These are phyloP conservation scores for Pugionium cornutum DNA, from an alignment of 345 rosid genomes.

Conservation along the genomic window DNA sequence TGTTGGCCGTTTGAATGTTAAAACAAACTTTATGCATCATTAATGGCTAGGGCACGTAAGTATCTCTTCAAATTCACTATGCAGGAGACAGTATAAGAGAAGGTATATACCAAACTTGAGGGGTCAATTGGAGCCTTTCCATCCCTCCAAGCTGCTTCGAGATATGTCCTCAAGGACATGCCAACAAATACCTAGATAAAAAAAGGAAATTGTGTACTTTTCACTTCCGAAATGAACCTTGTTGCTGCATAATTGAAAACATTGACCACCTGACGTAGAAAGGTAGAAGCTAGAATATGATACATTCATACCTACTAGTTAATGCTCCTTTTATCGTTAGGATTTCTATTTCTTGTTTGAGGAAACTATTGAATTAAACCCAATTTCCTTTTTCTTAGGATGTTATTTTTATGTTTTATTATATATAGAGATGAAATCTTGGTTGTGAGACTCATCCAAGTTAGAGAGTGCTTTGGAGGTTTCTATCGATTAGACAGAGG, in stretches of 20 bases:
- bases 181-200: conserved; percentile 81
- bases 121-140: conserved; percentile 98
- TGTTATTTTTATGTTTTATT: no score
- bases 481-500: no score
- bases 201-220: conserved; percentile 5
- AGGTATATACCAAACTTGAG: conserved; percentile 69
- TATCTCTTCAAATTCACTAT: conserved; percentile 2
- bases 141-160: conserved; percentile 99
- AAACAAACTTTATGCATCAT: conserved; percentile 22
- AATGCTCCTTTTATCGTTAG: no score
- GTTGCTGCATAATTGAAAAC: background rate
- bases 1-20: background rate
- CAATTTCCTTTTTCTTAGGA: no score
- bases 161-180: conserved; percentile 94
- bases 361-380: no score
- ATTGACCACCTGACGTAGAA: background rate
- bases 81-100: background rate
- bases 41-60: background rate
- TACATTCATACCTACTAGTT: no score
- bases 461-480: no score
- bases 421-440: no score
- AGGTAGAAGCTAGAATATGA: background rate
- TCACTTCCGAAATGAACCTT: conserved; percentile 11
- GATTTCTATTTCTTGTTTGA: no score
- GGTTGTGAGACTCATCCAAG: background rate